Conservation (phyloP, 2,329 filamentous ascomycete genomes). For the Arthrobotrys sphaeroides region DNA sequence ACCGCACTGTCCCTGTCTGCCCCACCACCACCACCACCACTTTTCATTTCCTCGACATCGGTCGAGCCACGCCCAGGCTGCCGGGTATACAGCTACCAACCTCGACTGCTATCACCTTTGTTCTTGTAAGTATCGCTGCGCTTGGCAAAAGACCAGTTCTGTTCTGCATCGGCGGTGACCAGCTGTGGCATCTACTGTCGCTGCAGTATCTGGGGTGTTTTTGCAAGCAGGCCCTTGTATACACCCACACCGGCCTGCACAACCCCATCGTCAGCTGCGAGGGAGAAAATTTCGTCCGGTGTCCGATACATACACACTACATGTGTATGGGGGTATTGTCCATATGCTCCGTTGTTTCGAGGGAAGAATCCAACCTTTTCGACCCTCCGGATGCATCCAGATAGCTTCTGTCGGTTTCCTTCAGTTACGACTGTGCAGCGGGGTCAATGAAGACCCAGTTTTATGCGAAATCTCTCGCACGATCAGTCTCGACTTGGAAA, state of each 20-base stretch:
- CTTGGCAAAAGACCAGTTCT: background rate
- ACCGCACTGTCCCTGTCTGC: conserved; percentile 19
- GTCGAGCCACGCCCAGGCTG: conserved; percentile 5
- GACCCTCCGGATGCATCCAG: background rate
- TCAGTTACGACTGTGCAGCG: background rate
- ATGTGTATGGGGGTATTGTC: background rate
- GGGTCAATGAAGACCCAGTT: background rate
- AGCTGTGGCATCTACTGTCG: background rate
- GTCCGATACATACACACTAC: background rate
- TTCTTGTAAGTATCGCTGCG: conserved; percentile 18
- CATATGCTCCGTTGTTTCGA: conserved; percentile 9
- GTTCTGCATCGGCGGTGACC: background rate
- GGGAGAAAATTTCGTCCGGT: conserved; percentile 1
- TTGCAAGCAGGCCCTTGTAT: conserved; percentile 10
- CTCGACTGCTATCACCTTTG: background rate
- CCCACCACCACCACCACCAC: conserved; percentile 8
- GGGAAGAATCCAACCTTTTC: background rate
- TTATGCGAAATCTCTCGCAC: conserved; percentile 19
- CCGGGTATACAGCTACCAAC: background rate
- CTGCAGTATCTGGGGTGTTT: background rate
- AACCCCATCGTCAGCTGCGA: background rate
- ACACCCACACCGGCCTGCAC: conserved; percentile 6
- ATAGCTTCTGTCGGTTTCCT: background rate
- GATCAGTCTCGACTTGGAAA: conserved; percentile 25
- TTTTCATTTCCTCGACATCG: background rate